phyloP scores from a whole-genome alignment of 768 basidiomycete genomes.

The Collybiopsis luxurians region DNA sequence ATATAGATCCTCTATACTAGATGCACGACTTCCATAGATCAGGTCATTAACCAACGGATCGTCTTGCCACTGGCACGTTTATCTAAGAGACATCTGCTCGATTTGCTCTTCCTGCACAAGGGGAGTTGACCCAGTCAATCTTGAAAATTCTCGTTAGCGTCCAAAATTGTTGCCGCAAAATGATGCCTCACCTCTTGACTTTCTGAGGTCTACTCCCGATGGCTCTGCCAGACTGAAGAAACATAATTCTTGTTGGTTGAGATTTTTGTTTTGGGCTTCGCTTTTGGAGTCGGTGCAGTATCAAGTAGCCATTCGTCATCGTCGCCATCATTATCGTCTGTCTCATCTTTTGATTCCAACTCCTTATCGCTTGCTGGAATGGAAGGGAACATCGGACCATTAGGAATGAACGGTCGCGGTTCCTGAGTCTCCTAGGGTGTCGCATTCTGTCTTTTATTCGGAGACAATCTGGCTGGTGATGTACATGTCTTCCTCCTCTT shows the following conservation, averaged over 20 bases:
- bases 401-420: slow-evolving; percentile 22
- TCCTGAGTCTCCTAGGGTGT: slow-evolving; percentile 24
- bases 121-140: slow-evolving; percentile 46
- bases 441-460: not conserved
- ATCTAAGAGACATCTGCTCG: slow-evolving; percentile 34
- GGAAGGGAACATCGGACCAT: slow-evolving; percentile 34
- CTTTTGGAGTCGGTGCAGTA: slow-evolving; percentile 16
- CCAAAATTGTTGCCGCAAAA: no score
- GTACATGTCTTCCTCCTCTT: slow-evolving; percentile 38
- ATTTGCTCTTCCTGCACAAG: slow-evolving; percentile 66
- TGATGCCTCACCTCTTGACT: slow-evolving; percentile 21
- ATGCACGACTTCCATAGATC: not conserved
- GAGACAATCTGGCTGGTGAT: not conserved
- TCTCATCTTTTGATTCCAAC: slow-evolving; percentile 11
- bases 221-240: slow-evolving; percentile 31
- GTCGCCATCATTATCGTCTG: slow-evolving; percentile 30
- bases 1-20: no score
- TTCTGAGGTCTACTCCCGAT: slow-evolving; percentile 20
- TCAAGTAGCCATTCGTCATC: slow-evolving; percentile 39
- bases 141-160: not conserved
- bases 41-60: not conserved
- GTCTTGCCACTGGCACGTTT: slow-evolving; percentile 15
- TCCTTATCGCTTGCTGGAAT: slow-evolving; percentile 1
- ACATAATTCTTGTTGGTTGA: slow-evolving; percentile 25
- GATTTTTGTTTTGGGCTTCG: slow-evolving; percentile 22